phyloP scores from a whole-genome alignment of 1,284 basidiomycete species.

The Austropuccinia psidii region DNA sequence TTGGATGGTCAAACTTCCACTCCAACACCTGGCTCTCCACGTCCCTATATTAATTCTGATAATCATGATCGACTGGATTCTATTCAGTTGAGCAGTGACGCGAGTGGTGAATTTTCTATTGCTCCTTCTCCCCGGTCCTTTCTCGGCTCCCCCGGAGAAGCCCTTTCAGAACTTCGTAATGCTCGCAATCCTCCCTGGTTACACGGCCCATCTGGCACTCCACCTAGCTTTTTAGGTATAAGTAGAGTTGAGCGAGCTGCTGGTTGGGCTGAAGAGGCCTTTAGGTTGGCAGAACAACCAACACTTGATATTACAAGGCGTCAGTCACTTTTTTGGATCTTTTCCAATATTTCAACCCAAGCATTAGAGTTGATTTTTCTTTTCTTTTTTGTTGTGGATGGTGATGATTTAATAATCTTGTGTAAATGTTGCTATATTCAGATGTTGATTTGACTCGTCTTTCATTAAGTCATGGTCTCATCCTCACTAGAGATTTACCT shows the following conservation, averaged over 20 bases:
- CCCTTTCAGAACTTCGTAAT: slow-evolving; percentile 22
- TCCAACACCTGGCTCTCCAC: slow-evolving; percentile 18
- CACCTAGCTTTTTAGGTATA: neutral
- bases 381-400: neutral
- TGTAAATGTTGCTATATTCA: neutral
- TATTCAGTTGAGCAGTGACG: slow-evolving; percentile 34
- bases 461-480: neutral
- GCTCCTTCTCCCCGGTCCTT: slow-evolving; percentile 25
- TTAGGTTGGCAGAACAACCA: slow-evolving; percentile 4
- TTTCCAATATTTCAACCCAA: neutral
- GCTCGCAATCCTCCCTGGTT: slow-evolving; percentile 34
- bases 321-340: neutral
- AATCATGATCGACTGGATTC: slow-evolving; percentile 31
- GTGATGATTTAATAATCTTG: neutral
- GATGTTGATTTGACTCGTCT: slow-evolving; percentile 8
- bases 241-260: slow-evolving; percentile 1
- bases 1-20: slow-evolving; percentile 4
- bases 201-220: slow-evolving; percentile 30
- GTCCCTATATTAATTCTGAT: slow-evolving; percentile 11
- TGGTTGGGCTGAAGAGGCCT: slow-evolving; percentile 19
- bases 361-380: neutral
- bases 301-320: neutral
- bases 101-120: slow-evolving; percentile 30
- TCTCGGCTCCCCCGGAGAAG: slow-evolving; percentile 26
- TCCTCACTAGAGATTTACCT: neutral